These are phyloP conservation scores for Phtheirospermum japonicum DNA, from an alignment of 257 asterid species.

Conservation along the genomic window DNA sequence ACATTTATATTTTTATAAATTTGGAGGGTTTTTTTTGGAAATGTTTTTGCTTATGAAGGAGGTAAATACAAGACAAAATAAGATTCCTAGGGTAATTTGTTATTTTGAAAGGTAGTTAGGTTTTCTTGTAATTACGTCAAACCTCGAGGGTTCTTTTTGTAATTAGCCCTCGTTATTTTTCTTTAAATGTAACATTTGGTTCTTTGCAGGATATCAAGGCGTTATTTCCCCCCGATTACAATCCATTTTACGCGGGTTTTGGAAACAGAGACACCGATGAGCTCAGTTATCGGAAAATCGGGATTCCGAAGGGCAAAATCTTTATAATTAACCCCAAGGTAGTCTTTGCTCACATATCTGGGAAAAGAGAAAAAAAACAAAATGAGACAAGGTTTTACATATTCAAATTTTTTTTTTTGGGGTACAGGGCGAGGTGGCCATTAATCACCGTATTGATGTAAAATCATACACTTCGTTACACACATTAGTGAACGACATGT, in stretches of 20 bases:
- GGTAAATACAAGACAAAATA: too few species aligned
- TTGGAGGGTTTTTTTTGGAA: too few species aligned
- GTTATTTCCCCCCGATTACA: slow-evolving; percentile 89
- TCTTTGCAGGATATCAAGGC: slow-evolving; percentile 90
- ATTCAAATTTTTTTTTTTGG: background rate
- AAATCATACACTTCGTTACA: slow-evolving; percentile 94
- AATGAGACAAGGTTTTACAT: background rate
- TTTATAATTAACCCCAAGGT: slow-evolving; percentile 98
- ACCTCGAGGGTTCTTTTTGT: too few species aligned
- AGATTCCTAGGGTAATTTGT: too few species aligned
- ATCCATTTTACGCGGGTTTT: slow-evolving; percentile 97
- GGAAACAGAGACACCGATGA: slow-evolving; percentile 99
- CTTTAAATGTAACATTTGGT: slow-evolving; percentile 1
- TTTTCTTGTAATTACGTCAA: too few species aligned
- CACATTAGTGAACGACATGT: slow-evolving; percentile 93
- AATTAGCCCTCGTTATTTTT: background rate
- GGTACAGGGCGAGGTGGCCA: slow-evolving; percentile 96
- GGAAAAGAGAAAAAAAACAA: background rate
- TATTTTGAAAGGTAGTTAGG: too few species aligned
- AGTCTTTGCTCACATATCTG: slow-evolving; percentile 11
- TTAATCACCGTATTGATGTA: slow-evolving; percentile 78
- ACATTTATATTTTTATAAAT: too few species aligned
- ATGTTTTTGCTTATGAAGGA: too few species aligned
- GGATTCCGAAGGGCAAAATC: slow-evolving; percentile 97
- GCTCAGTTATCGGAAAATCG: slow-evolving; percentile 95